phyloP scores from a whole-genome alignment of 202 grass and related monocot genomes.

The Schoenoplectus tabernaemontani region DNA sequence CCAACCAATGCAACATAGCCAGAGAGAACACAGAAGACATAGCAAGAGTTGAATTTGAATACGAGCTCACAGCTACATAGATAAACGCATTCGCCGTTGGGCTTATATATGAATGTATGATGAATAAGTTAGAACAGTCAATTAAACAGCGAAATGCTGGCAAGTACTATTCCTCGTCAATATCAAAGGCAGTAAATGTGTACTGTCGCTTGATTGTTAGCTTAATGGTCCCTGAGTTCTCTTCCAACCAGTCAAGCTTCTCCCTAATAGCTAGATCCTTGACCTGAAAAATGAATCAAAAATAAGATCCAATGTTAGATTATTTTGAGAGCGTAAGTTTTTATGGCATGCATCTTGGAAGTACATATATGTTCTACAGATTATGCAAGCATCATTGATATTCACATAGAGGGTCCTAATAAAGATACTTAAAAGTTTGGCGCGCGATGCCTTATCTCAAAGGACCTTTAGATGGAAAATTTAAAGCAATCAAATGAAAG shows the following conservation, averaged over 20 bases:
- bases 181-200: constrained; percentile 44
- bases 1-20: background rate
- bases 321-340: background rate
- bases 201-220: constrained; percentile 45
- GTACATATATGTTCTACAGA: background rate
- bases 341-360: background rate
- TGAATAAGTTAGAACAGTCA: background rate
- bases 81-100: too few species aligned
- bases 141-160: background rate
- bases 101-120: too few species aligned
- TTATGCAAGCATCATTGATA: background rate
- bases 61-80: background rate
- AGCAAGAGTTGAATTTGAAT: too few species aligned
- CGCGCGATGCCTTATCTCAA: too few species aligned
- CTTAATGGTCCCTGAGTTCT: constrained; percentile 61
- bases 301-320: background rate
- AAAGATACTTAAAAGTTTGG: background rate
- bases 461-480: too few species aligned
- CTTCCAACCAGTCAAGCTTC: constrained; percentile 53
- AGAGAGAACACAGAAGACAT: background rate
- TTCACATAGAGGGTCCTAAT: background rate
- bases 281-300: constrained; percentile 44
- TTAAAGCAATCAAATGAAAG: too few species aligned
- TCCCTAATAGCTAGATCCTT: constrained; percentile 53
- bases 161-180: background rate